Evolutionary conservation across 768 basidiomycete species (phyloP), one percentile per base, ranked within the genome.

Genomic region (Porpolomopsis calyptriformis): DNA sequence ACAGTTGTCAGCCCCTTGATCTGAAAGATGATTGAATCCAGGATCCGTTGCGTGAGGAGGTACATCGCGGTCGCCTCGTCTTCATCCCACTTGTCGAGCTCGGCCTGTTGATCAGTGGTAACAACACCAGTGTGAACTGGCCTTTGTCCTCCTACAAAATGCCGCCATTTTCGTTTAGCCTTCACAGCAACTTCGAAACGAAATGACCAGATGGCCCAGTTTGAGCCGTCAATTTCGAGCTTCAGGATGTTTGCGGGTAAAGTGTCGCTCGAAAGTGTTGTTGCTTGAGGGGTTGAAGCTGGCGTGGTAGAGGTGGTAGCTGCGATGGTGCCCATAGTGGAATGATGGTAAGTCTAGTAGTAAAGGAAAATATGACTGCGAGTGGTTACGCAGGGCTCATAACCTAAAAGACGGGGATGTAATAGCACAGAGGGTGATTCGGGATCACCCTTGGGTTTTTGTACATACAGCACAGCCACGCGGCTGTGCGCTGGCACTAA

Each of bases 41-140:
- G 62, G 36, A 62, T 59, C 45, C 54, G 54, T 49, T 65, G 64
- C 3, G 55, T 58, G 9, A 67, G 58, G 4, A 65, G 43, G n/a
- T 56, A 55, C 37, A 47, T 53, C 7, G 62, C 60, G 1, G 64
- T 47, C 48, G 52, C 54, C 57, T 71, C 54, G 55, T 66, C 49
- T 57, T 63, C 57, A 49, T 66, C 49, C 69, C 68, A 64, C 14
- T 45, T 33, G 12, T 25, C 34, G 16, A 56, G 29, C 2, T 42
- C 40, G 11, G 50, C 36, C 10, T 48, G 27, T 14, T 10, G 20
- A 2, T 49, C 47, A 35, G 48, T 47, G 12, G 45, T 35, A 24
- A 45, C 38, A 35, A 36, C n/a, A 7, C 22, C 27, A 25, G 39
- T 29, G 12, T 14, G 16, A 25, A 45, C 23, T 8, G 57, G 60